Conservation (phyloP, 2,329 filamentous ascomycete species). For the Grosmannia huntii region DNA sequence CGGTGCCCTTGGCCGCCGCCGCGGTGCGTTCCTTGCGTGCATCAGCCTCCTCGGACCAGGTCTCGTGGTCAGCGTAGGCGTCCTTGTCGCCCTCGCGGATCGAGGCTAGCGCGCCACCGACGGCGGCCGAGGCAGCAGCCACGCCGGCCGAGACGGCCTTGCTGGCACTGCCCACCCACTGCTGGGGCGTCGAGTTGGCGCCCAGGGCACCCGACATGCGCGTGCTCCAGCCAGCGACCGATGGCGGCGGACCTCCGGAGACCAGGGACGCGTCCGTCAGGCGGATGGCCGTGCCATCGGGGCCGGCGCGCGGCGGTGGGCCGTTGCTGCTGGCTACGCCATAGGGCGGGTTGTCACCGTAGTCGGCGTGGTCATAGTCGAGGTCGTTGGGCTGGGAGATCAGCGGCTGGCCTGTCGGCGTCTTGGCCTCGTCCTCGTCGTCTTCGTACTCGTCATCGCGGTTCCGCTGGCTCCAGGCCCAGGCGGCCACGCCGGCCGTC, state of each 20-base stretch:
- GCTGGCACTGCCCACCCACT: slow-evolving; percentile 73
- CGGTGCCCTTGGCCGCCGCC: neutral
- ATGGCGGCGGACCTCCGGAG: slow-evolving; percentile 49
- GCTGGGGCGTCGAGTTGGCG: slow-evolving; percentile 74
- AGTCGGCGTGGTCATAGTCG: slow-evolving; percentile 35
- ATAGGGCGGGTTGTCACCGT: slow-evolving; percentile 38
- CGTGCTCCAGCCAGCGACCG: slow-evolving; percentile 50
- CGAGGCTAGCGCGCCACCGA: slow-evolving; percentile 70
- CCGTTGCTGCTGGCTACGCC: slow-evolving; percentile 23
- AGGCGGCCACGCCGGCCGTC: slow-evolving; percentile 73
- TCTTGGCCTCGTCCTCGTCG: slow-evolving; percentile 26
- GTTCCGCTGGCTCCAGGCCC: slow-evolving; percentile 84
- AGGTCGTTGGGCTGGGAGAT: slow-evolving; percentile 12
- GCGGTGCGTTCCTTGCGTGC: slow-evolving; percentile 33
- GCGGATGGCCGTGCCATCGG: slow-evolving; percentile 8
- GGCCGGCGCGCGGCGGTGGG: slow-evolving; percentile 18
- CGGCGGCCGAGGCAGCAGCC: slow-evolving; percentile 67
- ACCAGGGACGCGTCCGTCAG: slow-evolving; percentile 1
- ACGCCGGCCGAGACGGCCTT: slow-evolving; percentile 71
- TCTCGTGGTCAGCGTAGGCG: slow-evolving; percentile 72
- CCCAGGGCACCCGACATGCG: slow-evolving; percentile 72
- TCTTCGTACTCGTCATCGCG: slow-evolving; percentile 55
- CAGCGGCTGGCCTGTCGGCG: slow-evolving; percentile 5
- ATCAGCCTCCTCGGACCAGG: slow-evolving; percentile 85
- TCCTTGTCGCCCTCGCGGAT: slow-evolving; percentile 75